Evolutionary conservation across 2,329 filamentous ascomycete species (phyloP).

Genomic region (Pyrenochaeta sp.): DNA sequence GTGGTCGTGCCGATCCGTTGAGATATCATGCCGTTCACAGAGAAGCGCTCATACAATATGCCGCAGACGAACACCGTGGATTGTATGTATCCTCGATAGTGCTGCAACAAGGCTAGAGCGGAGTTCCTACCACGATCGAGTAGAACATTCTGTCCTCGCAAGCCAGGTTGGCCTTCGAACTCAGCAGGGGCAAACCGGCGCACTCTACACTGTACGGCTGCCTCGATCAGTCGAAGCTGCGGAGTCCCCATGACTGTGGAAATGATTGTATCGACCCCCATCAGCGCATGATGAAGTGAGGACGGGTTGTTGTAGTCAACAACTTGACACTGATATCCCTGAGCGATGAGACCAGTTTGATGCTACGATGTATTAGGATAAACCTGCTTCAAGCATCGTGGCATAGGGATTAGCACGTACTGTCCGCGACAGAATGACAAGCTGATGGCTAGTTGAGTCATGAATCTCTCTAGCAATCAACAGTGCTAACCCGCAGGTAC

Average conservation of each 20-base stretch:
- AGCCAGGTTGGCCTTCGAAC: constrained; percentile 70
- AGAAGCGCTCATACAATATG: constrained; percentile 78
- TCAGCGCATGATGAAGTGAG: constrained; percentile 69
- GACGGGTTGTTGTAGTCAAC: constrained; percentile 71
- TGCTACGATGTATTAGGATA: constrained; percentile 49
- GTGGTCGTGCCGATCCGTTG: constrained; percentile 66
- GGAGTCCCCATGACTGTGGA: constrained; percentile 73
- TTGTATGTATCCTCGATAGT: constrained; percentile 65
- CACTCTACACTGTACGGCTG: constrained; percentile 70
- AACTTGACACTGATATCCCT: constrained; percentile 70
- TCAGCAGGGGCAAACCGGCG: constrained; percentile 76
- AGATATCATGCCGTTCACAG: constrained; percentile 68
- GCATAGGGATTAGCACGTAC: constrained; percentile 52
- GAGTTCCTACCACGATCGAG: constrained; percentile 67
- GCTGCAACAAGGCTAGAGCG: constrained; percentile 64
- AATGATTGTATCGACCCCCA: constrained; percentile 76
- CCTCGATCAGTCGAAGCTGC: constrained; percentile 76
- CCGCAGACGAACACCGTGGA: constrained; percentile 78
- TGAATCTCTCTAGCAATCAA: constrained; percentile 67
- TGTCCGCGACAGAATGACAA: constrained; percentile 73
- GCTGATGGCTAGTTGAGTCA: constrained; percentile 68
- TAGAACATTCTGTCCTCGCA: constrained; percentile 64
- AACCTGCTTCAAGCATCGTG: not conserved
- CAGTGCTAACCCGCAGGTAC: constrained; percentile 66
- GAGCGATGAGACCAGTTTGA: constrained; percentile 61